Evolutionary conservation across 345 rosid species (phyloP).

Genomic region (Populus ilicifolia): DNA sequence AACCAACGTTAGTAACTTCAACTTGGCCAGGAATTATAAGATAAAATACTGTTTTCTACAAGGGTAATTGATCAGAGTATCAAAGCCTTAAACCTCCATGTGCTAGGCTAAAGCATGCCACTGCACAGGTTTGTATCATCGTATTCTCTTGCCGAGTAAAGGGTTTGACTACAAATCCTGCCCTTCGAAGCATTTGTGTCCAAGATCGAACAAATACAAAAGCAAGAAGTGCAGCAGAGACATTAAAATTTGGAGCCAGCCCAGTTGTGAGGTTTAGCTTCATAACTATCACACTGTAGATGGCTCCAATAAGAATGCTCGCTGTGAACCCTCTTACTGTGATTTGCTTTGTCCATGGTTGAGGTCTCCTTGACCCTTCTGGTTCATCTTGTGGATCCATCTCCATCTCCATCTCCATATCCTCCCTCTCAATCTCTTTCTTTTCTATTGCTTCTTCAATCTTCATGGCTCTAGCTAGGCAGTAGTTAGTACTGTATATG

Average conservation of each 20-base stretch:
- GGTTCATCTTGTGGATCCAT: not conserved
- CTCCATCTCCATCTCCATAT: conserved; percentile 17
- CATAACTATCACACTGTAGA: conserved; percentile 84
- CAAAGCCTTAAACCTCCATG: conserved; percentile 60
- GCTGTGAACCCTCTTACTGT: conserved; percentile 67
- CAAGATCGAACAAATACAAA: conserved; percentile 68
- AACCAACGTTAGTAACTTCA: not conserved
- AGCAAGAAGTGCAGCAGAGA: conserved; percentile 88
- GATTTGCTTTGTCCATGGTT: conserved; percentile 76
- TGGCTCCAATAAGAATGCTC: conserved; percentile 64
- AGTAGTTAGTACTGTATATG: no score
- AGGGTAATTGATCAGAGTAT: not conserved
- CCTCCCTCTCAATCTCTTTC: conserved; percentile 31
- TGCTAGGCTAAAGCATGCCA: conserved; percentile 86
- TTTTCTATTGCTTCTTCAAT: conserved; percentile 22
- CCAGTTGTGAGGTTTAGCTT: conserved; percentile 85
- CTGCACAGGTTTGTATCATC: conserved; percentile 93
- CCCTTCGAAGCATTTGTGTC: conserved; percentile 68
- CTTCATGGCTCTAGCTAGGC: not conserved
- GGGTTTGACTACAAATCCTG: conserved; percentile 60
- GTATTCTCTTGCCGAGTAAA: conserved; percentile 91
- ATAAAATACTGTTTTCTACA: not conserved
- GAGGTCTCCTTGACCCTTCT: conserved; percentile 26
- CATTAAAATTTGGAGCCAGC: conserved; percentile 68
- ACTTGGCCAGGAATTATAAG: not conserved